Conservation (phyloP, 768 basidiomycete species). For the Boletus patriciae region DNA sequence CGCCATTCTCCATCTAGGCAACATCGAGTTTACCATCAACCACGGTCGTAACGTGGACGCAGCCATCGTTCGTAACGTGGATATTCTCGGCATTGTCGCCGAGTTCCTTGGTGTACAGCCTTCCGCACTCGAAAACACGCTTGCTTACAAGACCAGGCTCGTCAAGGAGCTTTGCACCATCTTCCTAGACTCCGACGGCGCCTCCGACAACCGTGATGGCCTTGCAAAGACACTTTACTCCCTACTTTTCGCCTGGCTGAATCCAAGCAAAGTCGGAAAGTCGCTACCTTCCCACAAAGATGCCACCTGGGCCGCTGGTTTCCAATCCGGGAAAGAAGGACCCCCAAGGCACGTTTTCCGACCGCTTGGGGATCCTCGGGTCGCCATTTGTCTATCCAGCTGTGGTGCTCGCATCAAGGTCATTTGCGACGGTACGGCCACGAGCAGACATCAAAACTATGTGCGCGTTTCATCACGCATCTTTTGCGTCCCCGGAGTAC, state of each 20-base stretch:
- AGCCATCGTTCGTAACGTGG: constrained; percentile 85
- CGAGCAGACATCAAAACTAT: constrained; percentile 65
- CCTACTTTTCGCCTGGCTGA: constrained; percentile 93
- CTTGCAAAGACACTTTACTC: constrained; percentile 93
- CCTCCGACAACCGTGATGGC: constrained; percentile 90
- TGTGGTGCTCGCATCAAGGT: too few species aligned
- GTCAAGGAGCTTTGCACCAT: constrained; percentile 96
- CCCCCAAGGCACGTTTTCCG: too few species aligned
- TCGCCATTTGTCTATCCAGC: too few species aligned
- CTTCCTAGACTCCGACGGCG: constrained; percentile 92
- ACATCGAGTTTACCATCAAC: constrained; percentile 89
- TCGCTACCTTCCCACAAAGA: too few species aligned
- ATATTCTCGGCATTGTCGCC: constrained; percentile 80
- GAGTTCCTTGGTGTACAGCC: constrained; percentile 88
- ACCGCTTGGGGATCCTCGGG: too few species aligned
- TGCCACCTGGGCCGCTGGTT: too few species aligned
- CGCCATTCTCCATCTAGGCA: constrained; percentile 94
- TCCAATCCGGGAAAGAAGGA: too few species aligned
- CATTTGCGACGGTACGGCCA: constrained; percentile 49
- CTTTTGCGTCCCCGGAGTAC: constrained; percentile 81
- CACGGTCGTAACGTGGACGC: constrained; percentile 85
- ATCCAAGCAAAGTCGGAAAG: too few species aligned
- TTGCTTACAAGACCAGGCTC: constrained; percentile 90
- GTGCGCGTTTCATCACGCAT: constrained; percentile 78
- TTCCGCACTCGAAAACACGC: constrained; percentile 67